A percentile compares a stretch with the other conserved stretches of the same genome.
Evolutionary conservation across 495 filamentous ascomycete species (phyloP).

Genomic region (Xylaria palmicola): DNA sequence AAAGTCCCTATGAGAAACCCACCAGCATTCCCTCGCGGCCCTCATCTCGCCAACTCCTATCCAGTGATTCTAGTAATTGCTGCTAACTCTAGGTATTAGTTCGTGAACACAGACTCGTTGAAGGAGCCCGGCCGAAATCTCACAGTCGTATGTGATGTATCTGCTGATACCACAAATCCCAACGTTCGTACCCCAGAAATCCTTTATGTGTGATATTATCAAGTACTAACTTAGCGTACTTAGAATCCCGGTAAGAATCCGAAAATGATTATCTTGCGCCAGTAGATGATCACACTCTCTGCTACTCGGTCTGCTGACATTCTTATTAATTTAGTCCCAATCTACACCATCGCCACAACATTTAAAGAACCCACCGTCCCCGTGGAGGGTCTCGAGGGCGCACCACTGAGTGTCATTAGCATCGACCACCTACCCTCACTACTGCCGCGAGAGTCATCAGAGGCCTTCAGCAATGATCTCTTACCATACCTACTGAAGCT

Average conservation of each 20-base stretch:
- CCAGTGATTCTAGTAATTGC: not conserved
- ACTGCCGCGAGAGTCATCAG: conserved; percentile 81
- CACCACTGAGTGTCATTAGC: conserved; percentile 72
- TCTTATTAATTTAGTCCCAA: conserved; percentile 60
- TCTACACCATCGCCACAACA: conserved; percentile 79
- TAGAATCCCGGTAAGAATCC: conserved; percentile 12
- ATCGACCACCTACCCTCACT: conserved; percentile 92
- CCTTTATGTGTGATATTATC: not conserved
- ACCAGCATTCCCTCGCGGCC: not conserved
- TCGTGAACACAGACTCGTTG: conserved; percentile 71
- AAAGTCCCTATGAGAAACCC: not conserved
- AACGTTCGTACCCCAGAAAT: conserved; percentile 39
- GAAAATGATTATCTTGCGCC: not conserved
- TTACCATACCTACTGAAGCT: conserved; percentile 76
- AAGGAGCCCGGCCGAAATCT: conserved; percentile 67
- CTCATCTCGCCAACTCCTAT: conserved; percentile 14
- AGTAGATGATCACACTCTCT: not conserved
- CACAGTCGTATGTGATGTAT: conserved; percentile 86
- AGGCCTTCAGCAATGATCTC: conserved; percentile 79
- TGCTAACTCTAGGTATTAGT: conserved; percentile 57
- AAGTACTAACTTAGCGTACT: not conserved
- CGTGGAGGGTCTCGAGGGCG: conserved; percentile 56
- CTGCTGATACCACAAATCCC: conserved; percentile 72
- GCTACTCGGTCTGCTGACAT: conserved; percentile 10
- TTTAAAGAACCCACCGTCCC: conserved; percentile 83